Conservation (phyloP, 768 basidiomycete genomes). For the Daedalea quercina region DNA sequence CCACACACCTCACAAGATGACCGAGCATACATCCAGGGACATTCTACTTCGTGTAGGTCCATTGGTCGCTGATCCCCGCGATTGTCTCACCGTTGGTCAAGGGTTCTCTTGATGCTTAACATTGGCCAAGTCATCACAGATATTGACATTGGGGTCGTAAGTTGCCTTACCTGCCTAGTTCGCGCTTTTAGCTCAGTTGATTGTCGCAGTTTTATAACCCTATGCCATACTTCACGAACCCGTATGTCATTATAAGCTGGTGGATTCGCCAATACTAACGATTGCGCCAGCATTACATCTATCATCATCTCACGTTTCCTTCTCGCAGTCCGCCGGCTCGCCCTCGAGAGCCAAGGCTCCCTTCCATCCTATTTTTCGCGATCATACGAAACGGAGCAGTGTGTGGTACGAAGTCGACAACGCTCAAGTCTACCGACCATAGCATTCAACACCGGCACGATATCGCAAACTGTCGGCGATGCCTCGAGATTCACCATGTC, state of each 20-base stretch:
- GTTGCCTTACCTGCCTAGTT: too few relatives aligned
- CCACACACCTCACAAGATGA: too few relatives aligned
- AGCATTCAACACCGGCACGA: too few relatives aligned
- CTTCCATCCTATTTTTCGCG: background rate
- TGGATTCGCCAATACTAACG: background rate
- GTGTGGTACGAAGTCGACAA: too few relatives aligned
- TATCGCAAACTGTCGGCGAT: too few relatives aligned
- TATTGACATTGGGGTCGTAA: too few relatives aligned
- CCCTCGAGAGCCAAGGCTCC: background rate
- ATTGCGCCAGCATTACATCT: background rate
- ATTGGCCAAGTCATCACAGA: background rate
- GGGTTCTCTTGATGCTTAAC: background rate
- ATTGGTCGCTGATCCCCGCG: background rate
- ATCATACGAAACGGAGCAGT: too few relatives aligned
- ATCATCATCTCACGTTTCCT: background rate
- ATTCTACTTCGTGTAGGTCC: background rate
- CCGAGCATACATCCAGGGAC: background rate
- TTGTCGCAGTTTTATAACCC: background rate
- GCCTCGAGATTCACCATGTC: too few relatives aligned
- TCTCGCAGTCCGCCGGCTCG: background rate
- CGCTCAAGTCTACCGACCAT: too few relatives aligned
- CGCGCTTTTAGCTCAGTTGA: too few relatives aligned
- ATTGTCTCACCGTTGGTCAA: background rate
- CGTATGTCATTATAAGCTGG: background rate
- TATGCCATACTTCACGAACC: background rate